Conservation (phyloP, 495 filamentous ascomycete species). For the Penicillium cosmopolitanum region DNA sequence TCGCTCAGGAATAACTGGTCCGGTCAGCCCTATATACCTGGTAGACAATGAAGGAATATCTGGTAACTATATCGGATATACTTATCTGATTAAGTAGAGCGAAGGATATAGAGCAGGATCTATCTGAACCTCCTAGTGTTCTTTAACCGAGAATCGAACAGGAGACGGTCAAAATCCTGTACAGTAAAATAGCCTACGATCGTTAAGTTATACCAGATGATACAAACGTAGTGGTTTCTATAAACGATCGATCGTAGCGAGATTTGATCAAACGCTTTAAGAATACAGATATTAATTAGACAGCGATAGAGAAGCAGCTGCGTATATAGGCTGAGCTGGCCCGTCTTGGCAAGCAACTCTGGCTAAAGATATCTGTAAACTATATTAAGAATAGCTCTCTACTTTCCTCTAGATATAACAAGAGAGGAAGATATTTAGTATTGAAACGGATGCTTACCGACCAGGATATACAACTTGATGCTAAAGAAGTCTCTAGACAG, state of each 20-base stretch:
- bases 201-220: not conserved
- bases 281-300: not conserved
- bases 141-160: not conserved
- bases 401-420: too few relatives aligned
- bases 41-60: not conserved
- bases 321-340: not conserved
- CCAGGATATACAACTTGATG: too few relatives aligned
- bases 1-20: not conserved
- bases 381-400: too few relatives aligned
- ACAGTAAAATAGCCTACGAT: not conserved
- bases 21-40: not conserved
- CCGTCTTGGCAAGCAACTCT: not conserved
- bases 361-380: too few relatives aligned
- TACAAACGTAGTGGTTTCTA: not conserved
- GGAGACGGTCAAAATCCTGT: not conserved
- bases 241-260: not conserved
- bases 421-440: too few relatives aligned
- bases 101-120: not conserved
- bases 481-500: too few relatives aligned
- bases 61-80: not conserved
- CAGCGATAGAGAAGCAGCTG: constrained; percentile 6
- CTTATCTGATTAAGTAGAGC: not conserved
- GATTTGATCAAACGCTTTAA: constrained; percentile 2
- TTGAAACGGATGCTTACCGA: too few relatives aligned
- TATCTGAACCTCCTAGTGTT: not conserved